Conservation (phyloP, 768 basidiomycete species). For the Tubosaeta sp. region DNA sequence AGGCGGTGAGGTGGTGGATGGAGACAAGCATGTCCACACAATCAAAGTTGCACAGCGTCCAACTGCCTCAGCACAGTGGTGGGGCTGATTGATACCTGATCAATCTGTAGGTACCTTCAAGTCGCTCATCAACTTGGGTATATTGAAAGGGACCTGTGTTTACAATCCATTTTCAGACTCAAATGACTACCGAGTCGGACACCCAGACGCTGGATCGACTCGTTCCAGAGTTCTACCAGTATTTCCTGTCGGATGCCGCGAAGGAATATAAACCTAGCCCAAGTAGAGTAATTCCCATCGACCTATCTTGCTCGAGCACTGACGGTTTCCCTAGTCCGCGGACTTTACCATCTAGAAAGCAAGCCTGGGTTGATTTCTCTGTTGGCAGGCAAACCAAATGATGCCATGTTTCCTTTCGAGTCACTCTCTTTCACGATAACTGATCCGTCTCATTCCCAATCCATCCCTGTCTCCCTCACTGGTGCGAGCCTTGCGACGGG, state of each 20-base stretch:
- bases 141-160: not conserved
- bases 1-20: not conserved
- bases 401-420: constrained; percentile 86
- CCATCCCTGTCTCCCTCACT: constrained; percentile 51
- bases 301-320: not conserved
- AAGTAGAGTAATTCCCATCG: constrained; percentile 38
- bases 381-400: constrained; percentile 90
- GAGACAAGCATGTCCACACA: not conserved
- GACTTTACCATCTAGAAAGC: constrained; percentile 75
- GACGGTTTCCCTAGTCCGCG: constrained; percentile 43
- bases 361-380: constrained; percentile 75
- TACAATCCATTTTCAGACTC: not conserved
- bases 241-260: constrained; percentile 59
- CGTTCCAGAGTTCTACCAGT: constrained; percentile 50
- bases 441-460: constrained; percentile 43
- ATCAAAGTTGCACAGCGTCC: no score
- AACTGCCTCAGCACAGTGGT: not conserved
- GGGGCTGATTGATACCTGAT: not conserved
- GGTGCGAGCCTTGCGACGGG: constrained; percentile 57
- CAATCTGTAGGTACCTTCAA: not conserved
- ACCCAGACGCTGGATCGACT: constrained; percentile 24
- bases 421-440: constrained; percentile 64
- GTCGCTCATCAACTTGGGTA: not conserved
- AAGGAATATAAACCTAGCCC: constrained; percentile 56
- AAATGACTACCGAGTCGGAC: constrained; percentile 7